Conservation (phyloP, 1,284 basidiomycete genomes). For the Ceratobasidium sp. region DNA sequence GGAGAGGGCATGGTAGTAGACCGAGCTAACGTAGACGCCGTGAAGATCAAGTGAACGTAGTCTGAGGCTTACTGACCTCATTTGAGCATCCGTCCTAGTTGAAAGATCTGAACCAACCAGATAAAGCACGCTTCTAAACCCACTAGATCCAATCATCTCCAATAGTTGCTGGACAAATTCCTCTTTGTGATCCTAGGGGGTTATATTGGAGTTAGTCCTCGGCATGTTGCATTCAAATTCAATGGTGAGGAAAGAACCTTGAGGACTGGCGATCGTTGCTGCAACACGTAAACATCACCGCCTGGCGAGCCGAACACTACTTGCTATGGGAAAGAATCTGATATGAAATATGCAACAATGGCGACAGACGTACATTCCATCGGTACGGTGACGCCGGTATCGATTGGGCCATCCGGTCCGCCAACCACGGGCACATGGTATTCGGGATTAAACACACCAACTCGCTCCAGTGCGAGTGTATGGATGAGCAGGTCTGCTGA, state of each 20-base stretch:
- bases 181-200: constrained; percentile 35
- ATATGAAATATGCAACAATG: constrained; percentile 34
- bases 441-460: constrained; percentile 25
- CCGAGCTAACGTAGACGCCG: constrained; percentile 2
- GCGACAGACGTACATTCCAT: constrained; percentile 41
- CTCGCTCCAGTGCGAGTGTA: constrained; percentile 10
- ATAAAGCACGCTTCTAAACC: constrained; percentile 24
- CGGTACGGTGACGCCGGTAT: constrained; percentile 19
- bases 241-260: constrained; percentile 23
- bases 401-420: constrained; percentile 5
- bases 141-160: constrained; percentile 26
- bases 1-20: constrained; percentile 26
- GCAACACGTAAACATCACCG: constrained; percentile 24
- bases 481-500: constrained; percentile 35
- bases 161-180: constrained; percentile 28
- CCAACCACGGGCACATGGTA: constrained; percentile 40
- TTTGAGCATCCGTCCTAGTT: constrained; percentile 41
- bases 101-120: constrained; percentile 44
- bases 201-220: background rate
- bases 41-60: constrained; percentile 5
- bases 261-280: constrained; percentile 42
- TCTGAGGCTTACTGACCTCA: constrained; percentile 34
- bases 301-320: constrained; percentile 37
- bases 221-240: background rate
- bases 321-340: background rate